Evolutionary conservation across 1,139 yeast genomes (phyloP).

Genomic region (Yamadazyma mexicana): DNA sequence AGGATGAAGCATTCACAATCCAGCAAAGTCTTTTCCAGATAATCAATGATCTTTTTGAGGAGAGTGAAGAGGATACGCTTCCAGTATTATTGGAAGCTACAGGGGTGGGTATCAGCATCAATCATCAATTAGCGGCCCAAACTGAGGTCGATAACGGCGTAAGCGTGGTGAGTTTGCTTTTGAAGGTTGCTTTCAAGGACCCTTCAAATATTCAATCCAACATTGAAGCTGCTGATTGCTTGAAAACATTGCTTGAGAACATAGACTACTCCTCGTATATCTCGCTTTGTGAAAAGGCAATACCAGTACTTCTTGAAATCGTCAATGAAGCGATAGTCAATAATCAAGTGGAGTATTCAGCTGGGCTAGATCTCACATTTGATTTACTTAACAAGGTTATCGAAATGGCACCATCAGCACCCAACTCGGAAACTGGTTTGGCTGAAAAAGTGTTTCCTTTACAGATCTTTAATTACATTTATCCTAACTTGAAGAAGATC

Average conservation of each 20-base stretch:
- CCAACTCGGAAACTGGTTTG: conserved; percentile 13
- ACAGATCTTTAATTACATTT: conserved; percentile 47
- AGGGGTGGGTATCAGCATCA: conserved; percentile 51
- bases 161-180: conserved; percentile 51
- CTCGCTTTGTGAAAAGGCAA: conserved; percentile 49
- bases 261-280: conserved; percentile 48
- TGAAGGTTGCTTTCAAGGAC: conserved; percentile 68
- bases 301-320: conserved; percentile 49
- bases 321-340: conserved; percentile 24
- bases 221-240: conserved; percentile 60
- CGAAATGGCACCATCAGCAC: conserved; percentile 29
- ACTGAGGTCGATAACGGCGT: conserved; percentile 16
- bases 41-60: conserved; percentile 47
- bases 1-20: conserved; percentile 15
- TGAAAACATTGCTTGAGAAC: conserved; percentile 55
- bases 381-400: conserved; percentile 65
- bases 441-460: conserved; percentile 45
- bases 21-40: conserved; percentile 32
- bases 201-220: conserved; percentile 72
- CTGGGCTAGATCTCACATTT: conserved; percentile 64
- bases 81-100: conserved; percentile 74
- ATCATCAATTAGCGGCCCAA: conserved; percentile 33
- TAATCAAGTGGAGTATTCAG: conserved; percentile 42
- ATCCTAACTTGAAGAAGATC: conserved; percentile 53
- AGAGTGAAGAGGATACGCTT: conserved; percentile 80